Base-by-base conservation (phyloP, 1,284 basidiomycete species). In the Ustilago cynodontis region DNA sequence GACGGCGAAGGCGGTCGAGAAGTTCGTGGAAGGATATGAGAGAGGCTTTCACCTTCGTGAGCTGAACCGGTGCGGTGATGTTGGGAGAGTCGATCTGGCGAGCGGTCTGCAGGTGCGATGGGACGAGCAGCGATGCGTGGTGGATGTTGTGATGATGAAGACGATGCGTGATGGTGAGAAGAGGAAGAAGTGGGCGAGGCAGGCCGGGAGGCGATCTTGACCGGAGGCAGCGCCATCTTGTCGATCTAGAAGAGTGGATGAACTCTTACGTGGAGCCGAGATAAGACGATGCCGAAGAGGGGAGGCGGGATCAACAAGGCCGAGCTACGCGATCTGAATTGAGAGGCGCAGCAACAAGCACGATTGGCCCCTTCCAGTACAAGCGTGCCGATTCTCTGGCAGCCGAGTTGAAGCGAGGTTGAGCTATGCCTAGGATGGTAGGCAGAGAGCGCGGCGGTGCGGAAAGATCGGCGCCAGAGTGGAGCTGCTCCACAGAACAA, bases 181-280 rank as follows among this genome's bases (percentile, higher is more conserved):
- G 60, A 62, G 52, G 69, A 70, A 47, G 67, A 56, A 37, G 62
- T 67, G 22, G 70, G 70, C 13, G 70, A 72, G 41, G 70, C 14
- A 24, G 70, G 70, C 10, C 70, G 59, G 45, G 70, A 72, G 22
- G 65, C 70, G 31, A 72, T 72, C 70, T 72, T 66, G 70, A 72
- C 70, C 29, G 61, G 65, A 45, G 70, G 64, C 2, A 67, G 60
- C n/a, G 60, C 70, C 70, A 72, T 72, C 29, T 18, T 58, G n/a
- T 29, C 11, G 7, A 37, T 24, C 9, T 24, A n/a, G 18, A 18
- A 7, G 18, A 39, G 13, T 26, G 22, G 47, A 33, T 11, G 47
- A 24, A 33, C 20, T 24, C 14, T 49, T 10, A n/a, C 51, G 7
- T 35, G 22, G 26, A 26, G 14, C 47, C 24, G 37, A 59, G 64